phyloP scores from a whole-genome alignment of 176 grass and related monocot genomes.

The Cocos nucifera region DNA sequence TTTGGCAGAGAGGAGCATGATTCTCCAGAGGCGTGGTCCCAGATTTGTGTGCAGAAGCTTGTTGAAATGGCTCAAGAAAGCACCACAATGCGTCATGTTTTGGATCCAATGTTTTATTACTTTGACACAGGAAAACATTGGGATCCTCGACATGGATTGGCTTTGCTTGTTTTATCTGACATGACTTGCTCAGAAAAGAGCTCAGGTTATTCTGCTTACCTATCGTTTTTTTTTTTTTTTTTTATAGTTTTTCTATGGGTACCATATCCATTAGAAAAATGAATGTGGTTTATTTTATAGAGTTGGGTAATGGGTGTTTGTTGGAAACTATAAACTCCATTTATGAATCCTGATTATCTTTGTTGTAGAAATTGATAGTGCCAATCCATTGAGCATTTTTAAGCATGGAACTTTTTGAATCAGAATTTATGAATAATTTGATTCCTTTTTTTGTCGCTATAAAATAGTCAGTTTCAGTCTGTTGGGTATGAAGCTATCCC shows the following conservation, averaged over 20 bases:
- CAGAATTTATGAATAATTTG: too few species aligned
- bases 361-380: too few species aligned
- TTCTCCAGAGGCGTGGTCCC: slow-evolving; percentile 73
- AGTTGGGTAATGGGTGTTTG: too few species aligned
- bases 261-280: too few species aligned
- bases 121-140: slow-evolving; percentile 79
- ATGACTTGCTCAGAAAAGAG: slow-evolving; percentile 65
- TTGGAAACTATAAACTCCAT: too few species aligned
- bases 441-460: too few species aligned
- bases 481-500: too few species aligned
- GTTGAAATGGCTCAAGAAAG: slow-evolving; percentile 87
- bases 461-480: too few species aligned
- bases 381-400: too few species aligned
- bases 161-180: slow-evolving; percentile 82
- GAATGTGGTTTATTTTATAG: too few species aligned
- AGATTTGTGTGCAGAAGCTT: slow-evolving; percentile 84
- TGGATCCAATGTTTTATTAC: slow-evolving; percentile 81
- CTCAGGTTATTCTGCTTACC: slow-evolving; percentile 41
- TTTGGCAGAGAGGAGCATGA: slow-evolving; percentile 61
- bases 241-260: background rate
- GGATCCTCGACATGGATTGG: slow-evolving; percentile 59
- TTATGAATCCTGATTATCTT: too few species aligned
- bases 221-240: background rate
- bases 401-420: too few species aligned
- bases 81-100: slow-evolving; percentile 60